Evolutionary conservation across 306 rosid species (phyloP).

Genomic region (Vigna nakashimae): DNA sequence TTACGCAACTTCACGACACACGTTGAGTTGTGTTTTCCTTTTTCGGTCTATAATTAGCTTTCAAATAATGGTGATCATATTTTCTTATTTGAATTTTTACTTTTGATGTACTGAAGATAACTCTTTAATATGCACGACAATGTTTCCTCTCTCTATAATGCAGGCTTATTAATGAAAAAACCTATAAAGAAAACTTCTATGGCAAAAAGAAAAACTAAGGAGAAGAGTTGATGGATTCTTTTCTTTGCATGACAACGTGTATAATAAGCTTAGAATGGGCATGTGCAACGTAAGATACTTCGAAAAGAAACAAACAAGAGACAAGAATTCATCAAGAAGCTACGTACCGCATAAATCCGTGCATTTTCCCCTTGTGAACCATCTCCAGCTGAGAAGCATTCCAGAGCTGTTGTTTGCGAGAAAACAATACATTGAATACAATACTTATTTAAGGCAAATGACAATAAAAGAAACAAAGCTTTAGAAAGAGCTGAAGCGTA

Average conservation of each 20-base stretch:
- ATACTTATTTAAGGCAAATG: constrained; percentile 20
- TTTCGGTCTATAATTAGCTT: neutral
- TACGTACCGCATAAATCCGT: constrained; percentile 90
- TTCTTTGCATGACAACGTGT: neutral
- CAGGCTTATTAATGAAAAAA: too few species aligned
- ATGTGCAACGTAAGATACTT: constrained; percentile 18
- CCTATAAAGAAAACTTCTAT: too few species aligned
- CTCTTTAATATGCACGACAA: too few species aligned
- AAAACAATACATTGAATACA: constrained; percentile 2
- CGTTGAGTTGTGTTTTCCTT: constrained; percentile 16
- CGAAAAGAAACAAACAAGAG: constrained; percentile 34
- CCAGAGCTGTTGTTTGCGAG: constrained; percentile 78
- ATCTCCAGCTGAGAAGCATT: constrained; percentile 97
- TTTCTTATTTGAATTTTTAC: too few species aligned
- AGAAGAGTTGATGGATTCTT: constrained; percentile 24
- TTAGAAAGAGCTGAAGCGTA: neutral
- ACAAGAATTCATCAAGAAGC: constrained; percentile 23
- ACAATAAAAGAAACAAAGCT: constrained; percentile 14
- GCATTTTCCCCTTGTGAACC: constrained; percentile 95
- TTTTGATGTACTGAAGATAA: too few species aligned
- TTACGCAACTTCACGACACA: constrained; percentile 15
- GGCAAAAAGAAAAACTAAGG: too few species aligned
- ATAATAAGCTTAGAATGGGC: neutral
- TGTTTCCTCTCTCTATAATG: too few species aligned
- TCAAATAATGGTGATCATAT: constrained; percentile 8